These are phyloP conservation scores for Gymnopilus dilepis DNA, from an alignment of 768 basidiomycete genomes.

Conservation along the genomic window DNA sequence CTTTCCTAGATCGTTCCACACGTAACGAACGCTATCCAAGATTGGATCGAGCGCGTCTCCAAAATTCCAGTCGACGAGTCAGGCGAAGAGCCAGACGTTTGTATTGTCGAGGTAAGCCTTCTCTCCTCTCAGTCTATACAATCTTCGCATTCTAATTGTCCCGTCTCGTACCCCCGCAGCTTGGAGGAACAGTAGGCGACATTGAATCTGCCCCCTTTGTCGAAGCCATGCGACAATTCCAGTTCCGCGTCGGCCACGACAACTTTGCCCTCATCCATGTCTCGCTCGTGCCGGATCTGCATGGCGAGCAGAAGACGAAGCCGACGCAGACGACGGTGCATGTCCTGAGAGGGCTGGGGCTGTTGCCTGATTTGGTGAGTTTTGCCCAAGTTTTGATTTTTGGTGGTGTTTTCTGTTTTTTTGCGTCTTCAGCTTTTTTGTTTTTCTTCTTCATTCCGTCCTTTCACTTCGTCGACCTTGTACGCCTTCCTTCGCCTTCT, in stretches of 20 bases:
- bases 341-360: slow-evolving; percentile 88
- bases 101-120: slow-evolving; percentile 85
- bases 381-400: background rate
- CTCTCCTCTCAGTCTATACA: background rate
- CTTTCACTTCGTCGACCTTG: no score
- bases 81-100: slow-evolving; percentile 91
- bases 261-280: slow-evolving; percentile 98
- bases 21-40: slow-evolving; percentile 95
- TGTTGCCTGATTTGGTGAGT: slow-evolving; percentile 89
- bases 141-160: background rate
- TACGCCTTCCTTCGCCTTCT: no score
- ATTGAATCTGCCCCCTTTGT: slow-evolving; percentile 99
- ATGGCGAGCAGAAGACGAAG: slow-evolving; percentile 99
- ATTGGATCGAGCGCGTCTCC: slow-evolving; percentile 96
- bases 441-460: background rate
- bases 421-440: background rate
- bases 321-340: slow-evolving; percentile 98
- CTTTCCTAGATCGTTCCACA: slow-evolving; percentile 85
- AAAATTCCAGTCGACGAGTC: slow-evolving; percentile 95
- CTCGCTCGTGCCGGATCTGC: slow-evolving; percentile 97
- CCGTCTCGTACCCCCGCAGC: slow-evolving; percentile 39
- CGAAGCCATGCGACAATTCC: slow-evolving; percentile 99
- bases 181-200: slow-evolving; percentile 97
- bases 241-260: slow-evolving; percentile 95
- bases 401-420: background rate